Evolutionary conservation across 306 rosid species (phyloP), one percentile per base, ranked within the genome.

Genomic region (Castanopsis chinensis): DNA sequence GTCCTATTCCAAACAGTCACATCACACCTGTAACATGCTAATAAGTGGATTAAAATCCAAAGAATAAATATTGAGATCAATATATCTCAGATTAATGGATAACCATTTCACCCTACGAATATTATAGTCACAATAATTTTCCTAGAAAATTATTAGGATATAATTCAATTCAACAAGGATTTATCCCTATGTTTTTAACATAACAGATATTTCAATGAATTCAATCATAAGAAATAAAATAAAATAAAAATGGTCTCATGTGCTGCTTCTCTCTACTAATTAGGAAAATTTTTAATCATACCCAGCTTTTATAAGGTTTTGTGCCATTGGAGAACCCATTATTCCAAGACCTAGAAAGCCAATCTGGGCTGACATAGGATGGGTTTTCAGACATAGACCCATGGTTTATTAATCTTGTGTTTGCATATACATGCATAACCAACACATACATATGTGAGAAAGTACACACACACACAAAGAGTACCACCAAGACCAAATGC

Each of bases 261-360:
- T 33, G 17, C 15, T n/a, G 27, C 27, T 19, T 68, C 65, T n/a
- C 72, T 33, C 25, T 8, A 7, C 17, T 35, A 4, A 68, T n/a
- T 68, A 68, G 55, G 73, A 18, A 35, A 52, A 15, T 33, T 51
- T 65, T 72, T 69, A 35, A 43, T 75, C 87, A 73, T 87, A 94
- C 97, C 98, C 98, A 76, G 94, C 83, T 79, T 88, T 89, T 12
- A 91, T 63, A 68, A 94, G 97, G 86, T 94, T 94, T 18, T 79
- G 93, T 35, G 97, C 97, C 98, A 94, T 94, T 20, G 97, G 98
- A 77, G 91, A 83, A 76, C 98, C 98, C 98, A 94, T 94, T 80
- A 94, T 94, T 88, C 98, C 98, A 19, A 92, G 79, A 74, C 98
- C 98, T 68, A 94, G 82, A 80, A 94, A 94, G 69, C 98, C 98